Evolutionary conservation across 2,329 filamentous ascomycete species (phyloP).

Genomic region (Gaeumannomyces sp.): DNA sequence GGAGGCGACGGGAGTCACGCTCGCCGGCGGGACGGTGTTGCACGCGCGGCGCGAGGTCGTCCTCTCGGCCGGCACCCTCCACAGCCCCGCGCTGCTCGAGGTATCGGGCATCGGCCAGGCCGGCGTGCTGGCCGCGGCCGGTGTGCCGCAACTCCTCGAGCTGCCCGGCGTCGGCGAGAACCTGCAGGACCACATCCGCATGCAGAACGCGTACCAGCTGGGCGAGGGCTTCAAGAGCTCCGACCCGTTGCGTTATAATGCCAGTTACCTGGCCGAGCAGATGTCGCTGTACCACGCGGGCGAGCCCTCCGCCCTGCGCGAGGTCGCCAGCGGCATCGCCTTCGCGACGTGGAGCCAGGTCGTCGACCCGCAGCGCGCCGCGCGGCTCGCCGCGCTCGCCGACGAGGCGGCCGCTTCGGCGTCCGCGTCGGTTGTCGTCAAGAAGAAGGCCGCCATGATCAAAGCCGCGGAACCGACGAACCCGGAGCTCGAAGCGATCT

Average conservation of each 20-base stretch:
- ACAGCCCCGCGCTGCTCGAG: slow-evolving; percentile 11
- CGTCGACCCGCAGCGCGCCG: neutral
- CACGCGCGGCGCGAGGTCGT: slow-evolving; percentile 17
- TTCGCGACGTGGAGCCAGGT: neutral
- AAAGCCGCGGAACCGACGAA: slow-evolving; percentile 31
- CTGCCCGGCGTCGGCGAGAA: slow-evolving; percentile 53
- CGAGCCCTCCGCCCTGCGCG: neutral
- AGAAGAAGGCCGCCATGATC: slow-evolving; percentile 18
- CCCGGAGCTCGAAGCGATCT: slow-evolving; percentile 30
- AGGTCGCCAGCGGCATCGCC: neutral
- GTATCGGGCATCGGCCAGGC: slow-evolving; percentile 45
- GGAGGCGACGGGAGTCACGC: slow-evolving; percentile 19
- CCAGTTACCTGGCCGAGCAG: neutral
- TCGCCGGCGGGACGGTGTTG: slow-evolving; percentile 21
- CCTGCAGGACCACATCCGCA: slow-evolving; percentile 26
- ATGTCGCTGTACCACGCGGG: neutral
- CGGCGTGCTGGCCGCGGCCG: slow-evolving; percentile 37
- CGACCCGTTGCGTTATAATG: neutral
- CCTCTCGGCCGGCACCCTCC: slow-evolving; percentile 11
- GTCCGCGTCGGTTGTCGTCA: neutral
- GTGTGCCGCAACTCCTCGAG: slow-evolving; percentile 39
- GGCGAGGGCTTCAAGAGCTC: neutral
- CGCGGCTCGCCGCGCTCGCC: neutral
- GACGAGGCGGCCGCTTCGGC: neutral
- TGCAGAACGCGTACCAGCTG: neutral